A percentile compares a stretch with the other conserved stretches of the same genome.
phyloP scores from a whole-genome alignment of 305 asterid genomes.

The Ajuga reptans region DNA sequence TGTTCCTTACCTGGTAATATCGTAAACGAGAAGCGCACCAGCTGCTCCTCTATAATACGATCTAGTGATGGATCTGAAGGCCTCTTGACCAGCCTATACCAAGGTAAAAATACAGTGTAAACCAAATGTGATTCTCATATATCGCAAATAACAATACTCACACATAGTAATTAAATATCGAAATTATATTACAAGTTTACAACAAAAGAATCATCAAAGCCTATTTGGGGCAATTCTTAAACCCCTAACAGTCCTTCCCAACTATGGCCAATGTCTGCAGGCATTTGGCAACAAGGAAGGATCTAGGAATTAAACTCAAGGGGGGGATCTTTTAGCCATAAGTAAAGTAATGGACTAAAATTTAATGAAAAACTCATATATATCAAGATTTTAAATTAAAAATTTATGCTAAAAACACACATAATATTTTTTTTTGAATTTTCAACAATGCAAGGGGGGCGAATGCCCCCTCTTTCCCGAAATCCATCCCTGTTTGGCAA shows the following conservation, averaged over 20 bases:
- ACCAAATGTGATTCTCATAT: background rate
- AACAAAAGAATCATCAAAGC: background rate
- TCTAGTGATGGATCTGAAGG: slow-evolving; percentile 75
- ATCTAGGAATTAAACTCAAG: too few relatives aligned
- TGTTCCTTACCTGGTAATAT: slow-evolving; percentile 53
- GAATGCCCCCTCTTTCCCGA: too few relatives aligned
- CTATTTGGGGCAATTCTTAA: background rate
- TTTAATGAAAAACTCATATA: too few relatives aligned
- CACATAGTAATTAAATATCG: background rate
- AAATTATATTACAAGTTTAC: background rate
- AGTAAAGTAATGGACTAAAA: too few relatives aligned
- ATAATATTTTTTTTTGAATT: too few relatives aligned
- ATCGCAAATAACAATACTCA: background rate
- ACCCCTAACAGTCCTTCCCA: background rate
- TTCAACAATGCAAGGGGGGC: too few relatives aligned
- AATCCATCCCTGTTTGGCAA: too few relatives aligned
- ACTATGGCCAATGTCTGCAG: background rate
- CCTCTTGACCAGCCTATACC: slow-evolving; percentile 80
- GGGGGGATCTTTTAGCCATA: too few relatives aligned
- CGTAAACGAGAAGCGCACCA: slow-evolving; percentile 80
- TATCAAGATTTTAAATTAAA: too few relatives aligned
- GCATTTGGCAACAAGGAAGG: background rate
- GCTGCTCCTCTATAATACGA: slow-evolving; percentile 90
- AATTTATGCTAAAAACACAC: too few relatives aligned
- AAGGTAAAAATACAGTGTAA: background rate